These are phyloP conservation scores for Aspergillus egyptiacus DNA, from an alignment of 495 filamentous ascomycete species.

Conservation along the genomic window DNA sequence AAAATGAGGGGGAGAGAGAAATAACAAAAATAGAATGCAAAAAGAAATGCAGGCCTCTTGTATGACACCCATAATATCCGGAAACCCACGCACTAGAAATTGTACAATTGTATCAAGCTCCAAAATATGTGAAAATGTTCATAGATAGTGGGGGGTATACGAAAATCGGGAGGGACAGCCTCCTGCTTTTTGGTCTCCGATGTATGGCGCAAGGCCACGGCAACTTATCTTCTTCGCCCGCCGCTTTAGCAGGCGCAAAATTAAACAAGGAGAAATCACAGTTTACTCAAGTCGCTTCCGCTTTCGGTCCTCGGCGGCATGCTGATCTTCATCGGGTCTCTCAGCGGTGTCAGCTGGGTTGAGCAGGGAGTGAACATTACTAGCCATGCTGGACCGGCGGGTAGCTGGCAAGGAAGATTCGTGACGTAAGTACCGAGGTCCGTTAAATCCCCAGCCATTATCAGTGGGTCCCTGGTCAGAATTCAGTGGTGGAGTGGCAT, in stretches of 20 bases:
- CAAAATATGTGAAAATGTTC: constrained; percentile 14
- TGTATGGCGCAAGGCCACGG: neutral
- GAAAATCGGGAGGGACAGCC: neutral
- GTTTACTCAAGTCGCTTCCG: constrained; percentile 63
- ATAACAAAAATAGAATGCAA: neutral
- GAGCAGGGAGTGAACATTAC: constrained; percentile 69
- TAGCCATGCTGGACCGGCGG: constrained; percentile 66
- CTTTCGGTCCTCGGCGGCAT: constrained; percentile 63
- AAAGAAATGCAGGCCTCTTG: neutral
- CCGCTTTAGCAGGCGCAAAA: neutral
- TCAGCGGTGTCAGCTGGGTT: constrained; percentile 81
- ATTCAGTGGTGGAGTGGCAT: constrained; percentile 62
- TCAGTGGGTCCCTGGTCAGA: constrained; percentile 48
- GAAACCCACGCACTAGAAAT: constrained; percentile 9
- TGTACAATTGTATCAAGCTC: constrained; percentile 21
- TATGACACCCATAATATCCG: constrained; percentile 5
- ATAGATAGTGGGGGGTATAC: constrained; percentile 6
- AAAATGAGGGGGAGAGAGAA: neutral
- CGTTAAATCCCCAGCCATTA: constrained; percentile 53
- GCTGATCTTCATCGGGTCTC: constrained; percentile 64
- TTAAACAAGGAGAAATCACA: neutral
- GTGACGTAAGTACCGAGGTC: constrained; percentile 36
- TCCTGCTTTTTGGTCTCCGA: constrained; percentile 12
- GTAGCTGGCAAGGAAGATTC: constrained; percentile 56
- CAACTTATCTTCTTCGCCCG: neutral